Percentiles rank a stretch among this genome's conserved stretches.
Evolutionary conservation across 257 asterid genomes (phyloP).

Genomic region (Forsythia viridissima): DNA sequence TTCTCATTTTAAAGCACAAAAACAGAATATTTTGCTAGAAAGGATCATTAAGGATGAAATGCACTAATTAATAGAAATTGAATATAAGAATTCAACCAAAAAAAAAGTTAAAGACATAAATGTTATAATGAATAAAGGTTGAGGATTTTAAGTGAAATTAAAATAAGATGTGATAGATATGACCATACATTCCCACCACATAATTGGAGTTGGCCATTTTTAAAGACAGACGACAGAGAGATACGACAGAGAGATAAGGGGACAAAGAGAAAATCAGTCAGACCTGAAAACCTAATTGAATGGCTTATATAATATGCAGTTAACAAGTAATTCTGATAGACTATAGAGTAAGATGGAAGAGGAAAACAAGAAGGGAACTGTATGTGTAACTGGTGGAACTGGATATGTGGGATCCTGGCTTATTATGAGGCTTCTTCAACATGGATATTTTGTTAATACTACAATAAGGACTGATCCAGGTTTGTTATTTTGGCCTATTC

Average conservation of each 20-base stretch:
- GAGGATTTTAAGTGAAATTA: too few species aligned
- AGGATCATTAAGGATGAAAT: too few species aligned
- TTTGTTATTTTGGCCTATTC: neutral
- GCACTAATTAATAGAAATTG: too few species aligned
- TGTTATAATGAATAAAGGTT: too few species aligned
- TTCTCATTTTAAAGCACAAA: too few species aligned
- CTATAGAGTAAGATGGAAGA: constrained; percentile 15
- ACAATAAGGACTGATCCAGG: constrained; percentile 36
- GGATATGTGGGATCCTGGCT: constrained; percentile 52
- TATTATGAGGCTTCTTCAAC: constrained; percentile 48
- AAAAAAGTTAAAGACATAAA: too few species aligned
- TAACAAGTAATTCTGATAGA: neutral
- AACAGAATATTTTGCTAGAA: too few species aligned
- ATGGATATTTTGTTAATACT: constrained; percentile 47
- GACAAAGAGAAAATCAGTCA: neutral
- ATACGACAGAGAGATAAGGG: neutral
- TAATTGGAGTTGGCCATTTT: too few species aligned
- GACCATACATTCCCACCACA: neutral
- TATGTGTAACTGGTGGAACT: constrained; percentile 60
- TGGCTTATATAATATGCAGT: neutral
- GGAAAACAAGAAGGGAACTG: constrained; percentile 29
- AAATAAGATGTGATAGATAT: too few species aligned
- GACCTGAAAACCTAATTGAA: neutral
- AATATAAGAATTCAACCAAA: too few species aligned
- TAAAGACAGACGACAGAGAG: neutral